Evolutionary conservation across 2,329 filamentous ascomycete genomes (phyloP).

Genomic region (Talaromyces sp.): DNA sequence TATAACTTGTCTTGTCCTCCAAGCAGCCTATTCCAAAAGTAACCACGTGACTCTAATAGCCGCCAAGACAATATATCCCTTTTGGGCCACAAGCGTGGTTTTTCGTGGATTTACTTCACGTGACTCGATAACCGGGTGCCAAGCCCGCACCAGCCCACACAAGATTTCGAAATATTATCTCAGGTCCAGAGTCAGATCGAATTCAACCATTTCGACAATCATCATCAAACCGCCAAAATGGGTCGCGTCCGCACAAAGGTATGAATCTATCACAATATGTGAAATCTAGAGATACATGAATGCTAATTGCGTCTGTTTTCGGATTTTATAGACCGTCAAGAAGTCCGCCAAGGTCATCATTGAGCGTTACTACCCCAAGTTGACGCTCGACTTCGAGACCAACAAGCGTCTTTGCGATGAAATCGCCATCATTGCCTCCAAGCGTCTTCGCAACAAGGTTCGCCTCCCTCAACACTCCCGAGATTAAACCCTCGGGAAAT

Average conservation of each 20-base stretch:
- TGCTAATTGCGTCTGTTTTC: neutral
- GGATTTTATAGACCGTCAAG: conserved; percentile 61
- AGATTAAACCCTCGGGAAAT: too few relatives aligned
- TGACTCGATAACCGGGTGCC: conserved; percentile 20
- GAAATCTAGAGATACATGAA: too few relatives aligned
- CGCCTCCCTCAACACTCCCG: neutral
- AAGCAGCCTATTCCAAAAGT: neutral
- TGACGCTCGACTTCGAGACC: conserved; percentile 99
- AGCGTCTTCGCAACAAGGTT: conserved; percentile 99
- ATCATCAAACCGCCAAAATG: conserved; percentile 45
- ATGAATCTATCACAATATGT: too few relatives aligned
- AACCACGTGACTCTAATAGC: neutral
- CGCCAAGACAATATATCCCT: conserved; percentile 1
- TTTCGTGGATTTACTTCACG: conserved; percentile 15
- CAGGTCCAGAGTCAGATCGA: neutral
- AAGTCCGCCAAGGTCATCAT: conserved; percentile 99
- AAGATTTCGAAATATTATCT: conserved; percentile 10
- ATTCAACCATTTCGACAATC: conserved; percentile 14
- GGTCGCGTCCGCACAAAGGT: conserved; percentile 52
- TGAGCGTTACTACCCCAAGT: conserved; percentile 95
- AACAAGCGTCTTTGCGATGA: conserved; percentile 99
- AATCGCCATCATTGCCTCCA: conserved; percentile 98
- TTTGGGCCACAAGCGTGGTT: neutral
- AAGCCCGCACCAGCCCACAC: conserved; percentile 19
- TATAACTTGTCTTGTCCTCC: neutral